Evolutionary conservation across 1,139 yeast species (phyloP).

Genomic region (Candida neerlandica): DNA sequence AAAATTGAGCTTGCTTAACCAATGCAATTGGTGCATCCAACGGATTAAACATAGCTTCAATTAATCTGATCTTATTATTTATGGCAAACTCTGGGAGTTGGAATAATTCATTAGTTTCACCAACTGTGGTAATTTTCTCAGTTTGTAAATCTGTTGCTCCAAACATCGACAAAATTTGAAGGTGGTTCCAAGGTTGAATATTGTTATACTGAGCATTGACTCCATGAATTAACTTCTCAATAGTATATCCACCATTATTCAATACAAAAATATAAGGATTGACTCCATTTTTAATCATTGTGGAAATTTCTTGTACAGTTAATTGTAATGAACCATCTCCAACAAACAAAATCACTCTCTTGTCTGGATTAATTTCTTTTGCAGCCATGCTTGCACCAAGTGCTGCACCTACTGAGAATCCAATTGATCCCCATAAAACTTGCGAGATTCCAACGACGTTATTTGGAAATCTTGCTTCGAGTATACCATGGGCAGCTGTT

Average conservation of each 20-base stretch:
- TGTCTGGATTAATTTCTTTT: slow-evolving; percentile 66
- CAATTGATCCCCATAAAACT: slow-evolving; percentile 90
- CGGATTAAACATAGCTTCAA: slow-evolving; percentile 77
- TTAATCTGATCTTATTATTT: slow-evolving; percentile 69
- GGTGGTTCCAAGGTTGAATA: slow-evolving; percentile 82
- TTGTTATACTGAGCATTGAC: slow-evolving; percentile 74
- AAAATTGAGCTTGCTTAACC: slow-evolving; percentile 66
- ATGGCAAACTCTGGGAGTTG: slow-evolving; percentile 54
- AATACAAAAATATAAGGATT: slow-evolving; percentile 81
- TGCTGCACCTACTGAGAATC: slow-evolving; percentile 83
- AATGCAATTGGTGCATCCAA: slow-evolving; percentile 82
- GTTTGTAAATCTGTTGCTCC: slow-evolving; percentile 66
- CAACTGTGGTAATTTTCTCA: slow-evolving; percentile 59
- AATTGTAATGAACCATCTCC: slow-evolving; percentile 92
- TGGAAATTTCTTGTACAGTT: slow-evolving; percentile 85
- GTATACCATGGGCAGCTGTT: slow-evolving; percentile 86
- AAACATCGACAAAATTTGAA: slow-evolving; percentile 66
- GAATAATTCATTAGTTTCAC: slow-evolving; percentile 66
- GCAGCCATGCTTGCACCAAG: slow-evolving; percentile 87
- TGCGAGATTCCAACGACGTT: slow-evolving; percentile 79
- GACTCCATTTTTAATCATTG: slow-evolving; percentile 78
- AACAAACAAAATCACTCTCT: slow-evolving; percentile 78
- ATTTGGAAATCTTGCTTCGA: slow-evolving; percentile 76
- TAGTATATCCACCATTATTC: slow-evolving; percentile 87
- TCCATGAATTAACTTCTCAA: slow-evolving; percentile 88